Conservation (phyloP, 345 rosid species). For the Jatropha curcas region DNA sequence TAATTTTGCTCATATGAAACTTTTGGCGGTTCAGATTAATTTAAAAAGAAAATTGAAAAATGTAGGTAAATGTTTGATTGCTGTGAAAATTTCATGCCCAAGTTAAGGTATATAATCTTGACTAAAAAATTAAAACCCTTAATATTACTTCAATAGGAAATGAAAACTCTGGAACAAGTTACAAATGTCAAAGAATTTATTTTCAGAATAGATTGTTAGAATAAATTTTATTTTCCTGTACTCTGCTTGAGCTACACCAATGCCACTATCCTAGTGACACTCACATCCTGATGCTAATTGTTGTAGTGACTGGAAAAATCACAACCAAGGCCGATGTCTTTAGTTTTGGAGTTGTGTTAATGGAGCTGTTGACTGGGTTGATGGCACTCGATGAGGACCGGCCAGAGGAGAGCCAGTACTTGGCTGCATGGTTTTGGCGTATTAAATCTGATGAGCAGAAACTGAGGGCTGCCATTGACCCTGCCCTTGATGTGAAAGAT, state of each 20-base stretch:
- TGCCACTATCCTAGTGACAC: constrained; percentile 3
- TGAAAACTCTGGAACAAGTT: not conserved
- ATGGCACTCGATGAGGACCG: constrained; percentile 71
- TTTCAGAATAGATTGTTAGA: not conserved
- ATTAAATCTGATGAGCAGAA: constrained; percentile 58
- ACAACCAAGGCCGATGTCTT: constrained; percentile 79
- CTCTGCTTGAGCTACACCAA: constrained; percentile 4
- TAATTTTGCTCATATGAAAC: not conserved
- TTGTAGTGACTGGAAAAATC: constrained; percentile 69
- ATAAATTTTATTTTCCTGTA: not conserved
- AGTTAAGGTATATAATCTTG: not conserved
- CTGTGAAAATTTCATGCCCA: not conserved
- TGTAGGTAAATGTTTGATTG: not conserved
- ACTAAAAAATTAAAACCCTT: not conserved
- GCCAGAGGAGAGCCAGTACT: constrained; percentile 71
- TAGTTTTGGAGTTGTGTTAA: constrained; percentile 73
- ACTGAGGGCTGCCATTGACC: constrained; percentile 59
- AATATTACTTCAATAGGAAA: too few relatives aligned
- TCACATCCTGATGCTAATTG: constrained; percentile 11
- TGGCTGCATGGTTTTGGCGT: constrained; percentile 73
- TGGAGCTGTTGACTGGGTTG: constrained; percentile 71
- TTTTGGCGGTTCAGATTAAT: not conserved
- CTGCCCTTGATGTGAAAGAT: constrained; percentile 48
- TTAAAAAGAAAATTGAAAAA: not conserved
- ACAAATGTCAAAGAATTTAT: not conserved